Percentiles rank a stretch among this genome's conserved stretches.
Evolutionary conservation across 1,284 basidiomycete genomes (phyloP).

Genomic region (Pseudozyma thailandica): DNA sequence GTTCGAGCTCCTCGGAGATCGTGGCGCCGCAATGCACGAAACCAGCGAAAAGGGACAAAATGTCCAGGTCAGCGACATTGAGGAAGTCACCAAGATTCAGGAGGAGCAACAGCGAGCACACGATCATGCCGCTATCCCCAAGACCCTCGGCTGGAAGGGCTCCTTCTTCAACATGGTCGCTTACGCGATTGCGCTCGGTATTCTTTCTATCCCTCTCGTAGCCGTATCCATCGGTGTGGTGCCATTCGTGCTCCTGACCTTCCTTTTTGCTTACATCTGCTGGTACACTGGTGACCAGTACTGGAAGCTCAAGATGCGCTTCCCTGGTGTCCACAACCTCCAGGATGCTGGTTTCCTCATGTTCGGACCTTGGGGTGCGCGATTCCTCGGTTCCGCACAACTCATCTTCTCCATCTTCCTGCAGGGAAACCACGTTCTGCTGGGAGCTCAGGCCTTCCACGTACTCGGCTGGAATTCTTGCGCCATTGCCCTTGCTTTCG

Average conservation of each 20-base stretch:
- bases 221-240: conserved; percentile 58
- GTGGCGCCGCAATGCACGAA: conserved; percentile 33
- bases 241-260: conserved; percentile 52
- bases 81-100: conserved; percentile 32
- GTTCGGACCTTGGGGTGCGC: conserved; percentile 50
- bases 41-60: conserved; percentile 38
- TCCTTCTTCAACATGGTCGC: conserved; percentile 59
- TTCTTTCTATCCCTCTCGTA: conserved; percentile 56
- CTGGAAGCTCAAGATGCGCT: conserved; percentile 55
- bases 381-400: conserved; percentile 43
- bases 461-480: conserved; percentile 57
- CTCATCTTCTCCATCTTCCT: conserved; percentile 55
- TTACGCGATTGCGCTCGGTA: conserved; percentile 59
- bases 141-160: conserved; percentile 57
- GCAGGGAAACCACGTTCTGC: conserved; percentile 59
- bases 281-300: conserved; percentile 56
- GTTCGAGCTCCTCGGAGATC: conserved; percentile 43
- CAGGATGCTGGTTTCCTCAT: conserved; percentile 60
- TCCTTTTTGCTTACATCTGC: conserved; percentile 52
- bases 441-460: conserved; percentile 55
- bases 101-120: conserved; percentile 20
- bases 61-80: conserved; percentile 45
- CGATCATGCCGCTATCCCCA: conserved; percentile 40
- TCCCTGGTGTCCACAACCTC: conserved; percentile 58
- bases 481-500: conserved; percentile 47